phyloP scores from a whole-genome alignment of 345 rosid genomes.

The Rhodomyrtus tomentosa region DNA sequence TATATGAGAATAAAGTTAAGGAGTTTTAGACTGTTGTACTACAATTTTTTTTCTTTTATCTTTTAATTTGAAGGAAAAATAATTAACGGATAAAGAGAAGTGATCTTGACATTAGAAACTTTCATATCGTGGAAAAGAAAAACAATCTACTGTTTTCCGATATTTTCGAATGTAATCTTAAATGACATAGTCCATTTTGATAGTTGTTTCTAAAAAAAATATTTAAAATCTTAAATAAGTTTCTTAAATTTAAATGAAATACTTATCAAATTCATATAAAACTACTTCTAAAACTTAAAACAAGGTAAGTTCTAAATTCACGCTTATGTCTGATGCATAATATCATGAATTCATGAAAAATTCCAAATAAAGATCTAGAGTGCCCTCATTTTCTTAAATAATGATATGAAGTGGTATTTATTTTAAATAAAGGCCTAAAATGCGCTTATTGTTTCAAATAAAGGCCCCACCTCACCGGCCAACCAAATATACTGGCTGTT shows the following conservation, averaged over 20 bases:
- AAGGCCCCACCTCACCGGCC: too few relatives aligned
- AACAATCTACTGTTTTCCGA: background rate
- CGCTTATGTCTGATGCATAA: background rate
- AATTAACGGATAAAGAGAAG: background rate
- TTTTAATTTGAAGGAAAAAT: background rate
- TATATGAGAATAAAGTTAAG: background rate
- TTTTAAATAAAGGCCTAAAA: too few relatives aligned
- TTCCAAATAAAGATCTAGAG: too few relatives aligned
- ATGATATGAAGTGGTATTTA: too few relatives aligned
- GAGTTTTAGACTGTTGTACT: background rate
- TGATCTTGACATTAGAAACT: background rate
- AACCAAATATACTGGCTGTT: too few relatives aligned
- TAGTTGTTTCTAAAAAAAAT: background rate
- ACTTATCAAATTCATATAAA: background rate
- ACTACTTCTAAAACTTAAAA: background rate
- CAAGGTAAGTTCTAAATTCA: background rate
- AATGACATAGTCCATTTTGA: background rate
- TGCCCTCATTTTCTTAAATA: too few relatives aligned
- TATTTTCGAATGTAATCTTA: background rate
- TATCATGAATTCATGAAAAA: background rate
- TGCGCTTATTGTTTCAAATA: too few relatives aligned
- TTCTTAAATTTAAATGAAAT: background rate
- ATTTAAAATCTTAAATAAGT: background rate
- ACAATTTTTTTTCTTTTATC: background rate
- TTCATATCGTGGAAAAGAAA: background rate